Evolutionary conservation across 345 rosid genomes (phyloP).

Genomic region (Murraya paniculata): DNA sequence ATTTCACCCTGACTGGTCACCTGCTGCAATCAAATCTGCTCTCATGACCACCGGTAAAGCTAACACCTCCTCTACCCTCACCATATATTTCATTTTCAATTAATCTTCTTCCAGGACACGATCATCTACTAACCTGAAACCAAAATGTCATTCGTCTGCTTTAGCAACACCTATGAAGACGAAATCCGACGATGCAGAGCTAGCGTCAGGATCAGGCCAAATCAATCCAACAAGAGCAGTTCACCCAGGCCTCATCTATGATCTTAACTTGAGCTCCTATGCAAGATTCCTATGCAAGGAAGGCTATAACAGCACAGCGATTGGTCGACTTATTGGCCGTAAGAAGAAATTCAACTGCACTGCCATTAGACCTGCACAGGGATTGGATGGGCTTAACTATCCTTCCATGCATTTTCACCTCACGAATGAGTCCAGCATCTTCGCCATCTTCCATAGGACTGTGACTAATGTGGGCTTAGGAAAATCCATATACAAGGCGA

Average conservation of each 20-base stretch:
- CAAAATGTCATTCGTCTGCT: background rate
- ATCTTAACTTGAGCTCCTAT: constrained; percentile 46
- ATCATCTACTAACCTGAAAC: background rate
- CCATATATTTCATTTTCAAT: background rate
- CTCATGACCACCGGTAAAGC: constrained; percentile 67
- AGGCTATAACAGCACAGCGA: constrained; percentile 61
- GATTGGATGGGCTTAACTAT: constrained; percentile 79
- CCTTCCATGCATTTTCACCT: constrained; percentile 76
- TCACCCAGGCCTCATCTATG: constrained; percentile 74
- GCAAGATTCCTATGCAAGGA: constrained; percentile 69
- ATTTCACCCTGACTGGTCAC: constrained; percentile 83
- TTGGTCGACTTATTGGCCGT: constrained; percentile 46
- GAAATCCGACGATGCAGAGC: constrained; percentile 37
- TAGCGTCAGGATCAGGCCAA: constrained; percentile 79
- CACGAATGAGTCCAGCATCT: constrained; percentile 21
- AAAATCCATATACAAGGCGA: constrained; percentile 47
- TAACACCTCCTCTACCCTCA: background rate
- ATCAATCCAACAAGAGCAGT: constrained; percentile 66
- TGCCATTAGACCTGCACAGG: constrained; percentile 38
- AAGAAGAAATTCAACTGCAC: constrained; percentile 50
- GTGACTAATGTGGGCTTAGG: constrained; percentile 56
- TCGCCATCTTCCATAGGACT: constrained; percentile 54
- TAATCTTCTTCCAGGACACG: background rate
- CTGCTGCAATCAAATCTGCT: constrained; percentile 81
- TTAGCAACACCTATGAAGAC: constrained; percentile 67